Evolutionary conservation across 495 filamentous ascomycete genomes (phyloP).

Genomic region (Tuber indicum): DNA sequence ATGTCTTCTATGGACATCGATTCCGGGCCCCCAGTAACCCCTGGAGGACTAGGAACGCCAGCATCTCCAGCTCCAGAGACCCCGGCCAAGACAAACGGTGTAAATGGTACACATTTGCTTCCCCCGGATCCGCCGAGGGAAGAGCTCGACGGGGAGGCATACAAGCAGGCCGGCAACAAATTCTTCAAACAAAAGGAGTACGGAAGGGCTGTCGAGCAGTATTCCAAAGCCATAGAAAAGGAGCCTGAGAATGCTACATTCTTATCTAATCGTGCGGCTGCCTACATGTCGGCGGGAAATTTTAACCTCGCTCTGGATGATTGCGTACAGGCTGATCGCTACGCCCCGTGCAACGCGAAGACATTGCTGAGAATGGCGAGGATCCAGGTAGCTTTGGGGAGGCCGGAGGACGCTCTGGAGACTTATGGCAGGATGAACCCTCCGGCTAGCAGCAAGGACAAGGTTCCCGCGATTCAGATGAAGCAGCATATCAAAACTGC

Average conservation of each 20-base stretch:
- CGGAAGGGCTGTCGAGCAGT: slow-evolving; percentile 75
- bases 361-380: slow-evolving; percentile 80
- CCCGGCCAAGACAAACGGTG: slow-evolving; percentile 50
- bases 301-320: slow-evolving; percentile 78
- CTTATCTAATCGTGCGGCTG: slow-evolving; percentile 89
- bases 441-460: slow-evolving; percentile 73
- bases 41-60: slow-evolving; percentile 41
- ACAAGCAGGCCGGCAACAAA: slow-evolving; percentile 89
- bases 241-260: slow-evolving; percentile 77
- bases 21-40: slow-evolving; percentile 53
- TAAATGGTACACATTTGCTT: slow-evolving; percentile 47
- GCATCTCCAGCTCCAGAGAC: slow-evolving; percentile 43
- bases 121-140: slow-evolving; percentile 43
- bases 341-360: slow-evolving; percentile 77
- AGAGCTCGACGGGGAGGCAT: slow-evolving; percentile 65
- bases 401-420: slow-evolving; percentile 77
- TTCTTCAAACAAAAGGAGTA: slow-evolving; percentile 92
- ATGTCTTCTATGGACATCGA: slow-evolving; percentile 69
- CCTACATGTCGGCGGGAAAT: slow-evolving; percentile 75
- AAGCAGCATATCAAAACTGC: slow-evolving; percentile 72
- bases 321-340: slow-evolving; percentile 66
- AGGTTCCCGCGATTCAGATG: slow-evolving; percentile 72
- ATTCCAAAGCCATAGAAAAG: slow-evolving; percentile 85
- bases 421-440: slow-evolving; percentile 67
- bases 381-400: slow-evolving; percentile 77